Percentiles rank a stretch among this genome's conserved stretches.
phyloP scores from a whole-genome alignment of 2,329 filamentous ascomycete genomes.

The Calonectria montana region DNA sequence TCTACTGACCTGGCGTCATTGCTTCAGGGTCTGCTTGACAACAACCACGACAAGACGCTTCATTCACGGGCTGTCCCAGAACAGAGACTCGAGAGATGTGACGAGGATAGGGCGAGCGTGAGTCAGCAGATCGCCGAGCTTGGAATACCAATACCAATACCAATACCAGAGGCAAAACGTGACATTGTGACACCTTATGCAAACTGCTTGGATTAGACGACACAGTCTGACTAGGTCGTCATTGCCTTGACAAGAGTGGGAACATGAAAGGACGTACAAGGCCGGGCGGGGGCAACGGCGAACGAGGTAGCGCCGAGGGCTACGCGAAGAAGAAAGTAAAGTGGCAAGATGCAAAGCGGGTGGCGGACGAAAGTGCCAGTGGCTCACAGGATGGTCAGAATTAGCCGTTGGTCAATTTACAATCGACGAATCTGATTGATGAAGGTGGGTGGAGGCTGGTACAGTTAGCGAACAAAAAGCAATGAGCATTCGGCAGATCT shows the following conservation, averaged over 20 bases:
- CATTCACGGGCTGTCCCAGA: background rate
- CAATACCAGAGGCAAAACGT: background rate
- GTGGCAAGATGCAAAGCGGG: background rate
- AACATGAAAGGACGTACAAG: background rate
- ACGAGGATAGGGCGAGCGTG: background rate
- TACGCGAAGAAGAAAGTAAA: background rate
- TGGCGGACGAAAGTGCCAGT: conserved; percentile 1
- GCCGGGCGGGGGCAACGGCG: background rate
- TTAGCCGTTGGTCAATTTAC: background rate
- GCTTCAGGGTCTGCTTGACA: background rate
- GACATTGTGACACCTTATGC: background rate
- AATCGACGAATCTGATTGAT: background rate
- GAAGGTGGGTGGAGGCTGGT: background rate
- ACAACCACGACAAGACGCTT: background rate
- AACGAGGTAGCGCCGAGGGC: conserved; percentile 14
- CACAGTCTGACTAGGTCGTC: background rate
- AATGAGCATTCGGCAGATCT: conserved; percentile 7
- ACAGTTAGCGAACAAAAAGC: background rate
- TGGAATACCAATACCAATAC: conserved; percentile 1
- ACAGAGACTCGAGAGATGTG: background rate
- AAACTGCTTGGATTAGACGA: conserved; percentile 10
- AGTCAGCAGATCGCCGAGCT: background rate
- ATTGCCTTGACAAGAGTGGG: background rate
- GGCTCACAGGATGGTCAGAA: background rate
- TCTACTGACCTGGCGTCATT: background rate